Conservation (phyloP, 257 asterid species). For the Mitragyna speciosa region DNA sequence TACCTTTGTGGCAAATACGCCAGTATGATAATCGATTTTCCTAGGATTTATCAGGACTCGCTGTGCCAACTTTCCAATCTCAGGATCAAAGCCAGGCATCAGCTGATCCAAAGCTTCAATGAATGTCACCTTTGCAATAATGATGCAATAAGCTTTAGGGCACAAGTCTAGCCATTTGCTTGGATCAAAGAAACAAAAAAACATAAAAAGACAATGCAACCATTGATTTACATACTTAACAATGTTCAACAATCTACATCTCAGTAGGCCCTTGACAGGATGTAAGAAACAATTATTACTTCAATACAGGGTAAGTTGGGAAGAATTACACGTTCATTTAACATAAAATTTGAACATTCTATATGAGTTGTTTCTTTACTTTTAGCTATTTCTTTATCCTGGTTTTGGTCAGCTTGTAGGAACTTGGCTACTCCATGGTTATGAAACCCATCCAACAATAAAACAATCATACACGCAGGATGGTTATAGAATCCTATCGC, state of each 20-base stretch:
- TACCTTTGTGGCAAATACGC: slow-evolving; percentile 98
- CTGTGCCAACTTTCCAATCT: slow-evolving; percentile 88
- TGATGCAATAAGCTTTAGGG: slow-evolving; percentile 34
- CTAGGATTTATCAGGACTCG: slow-evolving; percentile 85
- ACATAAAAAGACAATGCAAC: slow-evolving; percentile 5
- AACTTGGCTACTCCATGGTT: background rate
- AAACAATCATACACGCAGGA: background rate
- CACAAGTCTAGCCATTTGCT: slow-evolving; percentile 12
- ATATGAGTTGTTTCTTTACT: background rate
- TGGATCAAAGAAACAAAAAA: background rate
- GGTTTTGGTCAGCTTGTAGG: background rate
- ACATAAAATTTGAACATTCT: background rate
- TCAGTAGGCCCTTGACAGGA: background rate
- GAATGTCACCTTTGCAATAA: slow-evolving; percentile 69
- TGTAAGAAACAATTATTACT: too few relatives aligned
- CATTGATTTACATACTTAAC: background rate
- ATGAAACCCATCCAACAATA: background rate
- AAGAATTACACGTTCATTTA: background rate
- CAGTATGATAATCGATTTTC: slow-evolving; percentile 78
- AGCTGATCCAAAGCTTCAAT: slow-evolving; percentile 91
- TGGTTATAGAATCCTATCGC: background rate
- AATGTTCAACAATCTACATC: background rate
- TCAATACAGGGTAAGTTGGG: too few relatives aligned
- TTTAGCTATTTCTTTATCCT: background rate
- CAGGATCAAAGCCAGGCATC: slow-evolving; percentile 98